Conservation (phyloP, 352 stramenopile genomes). For the Phytopythium oedochilum region DNA sequence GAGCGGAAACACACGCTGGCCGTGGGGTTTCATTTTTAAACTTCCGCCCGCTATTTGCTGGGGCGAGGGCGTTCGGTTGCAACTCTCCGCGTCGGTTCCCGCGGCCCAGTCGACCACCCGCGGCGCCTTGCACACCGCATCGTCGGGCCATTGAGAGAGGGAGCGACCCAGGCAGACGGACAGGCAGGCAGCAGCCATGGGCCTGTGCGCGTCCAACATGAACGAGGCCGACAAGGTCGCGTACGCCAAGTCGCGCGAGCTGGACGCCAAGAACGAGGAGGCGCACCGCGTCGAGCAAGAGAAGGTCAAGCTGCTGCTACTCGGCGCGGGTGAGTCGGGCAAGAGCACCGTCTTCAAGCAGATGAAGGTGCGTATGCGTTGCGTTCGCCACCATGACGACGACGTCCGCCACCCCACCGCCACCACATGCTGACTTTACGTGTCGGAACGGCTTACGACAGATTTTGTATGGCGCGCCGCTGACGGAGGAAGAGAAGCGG, state of each 20-base stretch:
- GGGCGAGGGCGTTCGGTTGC: slow-evolving; percentile 20
- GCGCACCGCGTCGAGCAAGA: slow-evolving; percentile 74
- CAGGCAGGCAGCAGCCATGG: slow-evolving; percentile 34
- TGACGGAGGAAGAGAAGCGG: slow-evolving; percentile 87
- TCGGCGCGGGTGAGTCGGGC: slow-evolving; percentile 93
- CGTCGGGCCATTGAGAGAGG: neutral
- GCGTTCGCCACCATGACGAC: neutral
- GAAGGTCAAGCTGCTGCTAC: slow-evolving; percentile 95
- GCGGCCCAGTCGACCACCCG: slow-evolving; percentile 5
- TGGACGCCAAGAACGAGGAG: slow-evolving; percentile 78
- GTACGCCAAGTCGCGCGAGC: slow-evolving; percentile 67
- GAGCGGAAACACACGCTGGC: slow-evolving; percentile 12
- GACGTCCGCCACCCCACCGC: neutral
- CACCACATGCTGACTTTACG: neutral
- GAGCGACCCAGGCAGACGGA: neutral
- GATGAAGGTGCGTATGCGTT: slow-evolving; percentile 65
- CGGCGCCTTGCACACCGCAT: neutral
- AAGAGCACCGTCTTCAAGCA: slow-evolving; percentile 95
- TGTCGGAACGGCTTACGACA: slow-evolving; percentile 15
- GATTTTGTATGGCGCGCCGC: slow-evolving; percentile 79
- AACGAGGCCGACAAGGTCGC: slow-evolving; percentile 51
- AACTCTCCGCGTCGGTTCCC: neutral
- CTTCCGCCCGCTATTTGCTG: slow-evolving; percentile 36
- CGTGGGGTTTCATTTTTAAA: slow-evolving; percentile 71
- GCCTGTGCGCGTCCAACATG: slow-evolving; percentile 62